Evolutionary conservation across 1,284 basidiomycete genomes (phyloP), one percentile per base, ranked within the genome.

Genomic region (Ustilago hordei): DNA sequence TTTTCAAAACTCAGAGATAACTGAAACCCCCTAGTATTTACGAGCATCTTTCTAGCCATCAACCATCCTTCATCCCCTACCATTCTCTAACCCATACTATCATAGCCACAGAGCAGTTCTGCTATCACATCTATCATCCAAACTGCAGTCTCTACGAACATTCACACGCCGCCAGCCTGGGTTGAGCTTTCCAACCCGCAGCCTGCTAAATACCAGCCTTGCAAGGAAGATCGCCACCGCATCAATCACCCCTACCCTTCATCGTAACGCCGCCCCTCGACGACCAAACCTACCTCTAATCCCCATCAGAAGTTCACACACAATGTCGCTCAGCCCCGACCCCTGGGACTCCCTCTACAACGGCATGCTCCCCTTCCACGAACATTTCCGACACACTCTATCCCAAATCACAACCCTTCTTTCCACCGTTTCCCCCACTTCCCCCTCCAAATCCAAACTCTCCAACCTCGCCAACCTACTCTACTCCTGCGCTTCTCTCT

Each of bases 351-450:
- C 74, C 41, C 68, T 81, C 23, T 75, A 74, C 58, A 57, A 72
- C 32, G 65, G 73, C 28, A 82, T 82, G 80, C 54, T 79, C 28
- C 76, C 72, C 7, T 82, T 79, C 58, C 80, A 82, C 72, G 59
- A 74, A 48, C 57, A 74, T 28, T 82, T 82, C 50, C 71, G 80
- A 1, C 62, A 52, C 38, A 43, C 60, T 32, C 56, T 72, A 52
- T 58, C 65, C 0, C 64, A 72, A 36, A 72, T 81, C 58, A 57
- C 62, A 17, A 39, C 55, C 3, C 66, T 71, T 19, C 76, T 81
- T 23, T 41, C 60, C 23, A 52, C 55, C 0, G 41, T 66, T 2
- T 50, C 56, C 2, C 66, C 75, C 28, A 8, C 43, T 1, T 59
- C 65, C 0, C 28, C 59, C 2, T 55, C 68, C 31, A 68, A 66